These are phyloP conservation scores for Cystofilobasidium ferigula DNA, from an alignment of 768 basidiomycete species.

Conservation along the genomic window DNA sequence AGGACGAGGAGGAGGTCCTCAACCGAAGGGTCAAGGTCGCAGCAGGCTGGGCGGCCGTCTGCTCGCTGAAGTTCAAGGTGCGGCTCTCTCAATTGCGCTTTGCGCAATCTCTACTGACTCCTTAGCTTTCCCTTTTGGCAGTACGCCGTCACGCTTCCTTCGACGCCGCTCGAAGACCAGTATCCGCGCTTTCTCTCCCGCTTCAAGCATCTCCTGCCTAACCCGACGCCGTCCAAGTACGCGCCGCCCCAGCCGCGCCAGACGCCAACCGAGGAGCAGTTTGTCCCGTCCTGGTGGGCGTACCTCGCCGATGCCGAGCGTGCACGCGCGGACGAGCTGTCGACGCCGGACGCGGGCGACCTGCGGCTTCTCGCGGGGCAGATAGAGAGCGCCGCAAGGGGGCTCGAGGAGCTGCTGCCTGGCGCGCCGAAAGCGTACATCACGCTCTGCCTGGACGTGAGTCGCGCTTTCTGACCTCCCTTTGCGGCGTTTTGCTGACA, in stretches of 20 bases:
- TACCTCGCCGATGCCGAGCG: neutral
- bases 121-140: too few species aligned
- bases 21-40: neutral
- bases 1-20: neutral
- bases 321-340: too few species aligned
- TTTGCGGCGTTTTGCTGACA: neutral
- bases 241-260: neutral
- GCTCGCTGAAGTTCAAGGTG: neutral
- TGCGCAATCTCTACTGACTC: neutral
- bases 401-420: neutral
- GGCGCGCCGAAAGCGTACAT: neutral
- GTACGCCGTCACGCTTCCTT: neutral
- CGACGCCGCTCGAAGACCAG: neutral
- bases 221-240: neutral
- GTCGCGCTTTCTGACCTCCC: neutral
- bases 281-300: neutral
- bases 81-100: neutral
- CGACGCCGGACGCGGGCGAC: neutral
- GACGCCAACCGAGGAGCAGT: neutral
- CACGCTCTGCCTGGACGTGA: neutral
- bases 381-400: neutral
- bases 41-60: neutral
- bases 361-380: neutral
- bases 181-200: neutral
- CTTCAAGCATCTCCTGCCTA: slow-evolving; percentile 7